Base-by-base conservation (phyloP, 306 rosid species). In the Vachellia collinsii region DNA sequence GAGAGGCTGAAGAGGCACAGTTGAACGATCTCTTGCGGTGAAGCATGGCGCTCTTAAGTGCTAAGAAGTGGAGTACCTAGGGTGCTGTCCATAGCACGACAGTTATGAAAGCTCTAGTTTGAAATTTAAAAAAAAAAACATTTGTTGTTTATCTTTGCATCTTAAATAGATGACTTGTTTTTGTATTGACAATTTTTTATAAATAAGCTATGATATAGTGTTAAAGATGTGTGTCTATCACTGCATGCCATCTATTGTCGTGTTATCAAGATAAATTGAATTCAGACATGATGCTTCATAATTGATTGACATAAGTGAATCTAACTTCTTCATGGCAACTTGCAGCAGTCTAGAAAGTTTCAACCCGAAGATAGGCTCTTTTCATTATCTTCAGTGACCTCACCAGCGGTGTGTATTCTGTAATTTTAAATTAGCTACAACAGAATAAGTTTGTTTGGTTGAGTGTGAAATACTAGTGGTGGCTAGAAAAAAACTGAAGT, bases 341-440 rank as follows among this genome's bases (percentile, higher is more conserved):
- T 92, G 92, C 93, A 92, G 94, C 88, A 98, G 86, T 96, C 98
- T n/a, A 86, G 99, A 84, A 96, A 96, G 86, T 96, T 96, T 91
- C 99, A 96, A 82, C 97, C 97, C 13, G 99, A 93, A 81, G 99
- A 96, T 85, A 87, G 99, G 79, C 98, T 96, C 80, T 96, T 96
- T 81, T 96, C 99, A 72, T 88, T 96, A 83, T 96, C 97, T 50
- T 96, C 99, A 9, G 98, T 96, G 42, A 93, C 98, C 62, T 96
- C 99, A 5, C 99, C 98, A 47, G 99, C 97, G 78, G 99, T 96
- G 79, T 62, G 98, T 85, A 70, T 51, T 85, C 66, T 71, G 48
- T 73, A 79, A 46, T 88, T 74, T 72, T 87, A 51, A 43, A 71
- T 61, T 74, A 63, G 51, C 53, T 62, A 20, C 43, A 58, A 19